A percentile compares a stretch with the other conserved stretches of the same genome.
Evolutionary conservation across 257 asterid species (phyloP).

Genomic region (Sherardia arvensis): DNA sequence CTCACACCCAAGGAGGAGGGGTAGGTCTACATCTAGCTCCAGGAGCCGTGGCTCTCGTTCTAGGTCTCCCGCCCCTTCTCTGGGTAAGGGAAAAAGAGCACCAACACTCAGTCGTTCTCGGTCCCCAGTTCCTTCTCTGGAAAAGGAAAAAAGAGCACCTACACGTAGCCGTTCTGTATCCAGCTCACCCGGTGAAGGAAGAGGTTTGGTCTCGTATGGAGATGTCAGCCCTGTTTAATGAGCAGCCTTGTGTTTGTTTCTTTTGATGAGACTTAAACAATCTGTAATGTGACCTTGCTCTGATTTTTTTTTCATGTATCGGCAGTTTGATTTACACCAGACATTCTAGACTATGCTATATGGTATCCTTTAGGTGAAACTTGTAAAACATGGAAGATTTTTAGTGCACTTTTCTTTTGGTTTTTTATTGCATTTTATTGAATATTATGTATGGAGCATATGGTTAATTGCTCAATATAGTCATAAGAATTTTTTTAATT

Average conservation of each 20-base stretch:
- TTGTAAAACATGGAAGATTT: background rate
- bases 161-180: slow-evolving; percentile 38
- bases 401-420: background rate
- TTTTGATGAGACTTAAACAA: background rate
- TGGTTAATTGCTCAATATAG: too few relatives aligned
- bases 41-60: slow-evolving; percentile 44
- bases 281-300: background rate
- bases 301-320: background rate
- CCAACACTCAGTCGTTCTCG: slow-evolving; percentile 28
- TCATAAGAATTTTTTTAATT: too few relatives aligned
- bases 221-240: slow-evolving; percentile 61
- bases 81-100: slow-evolving; percentile 33
- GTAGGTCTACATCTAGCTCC: slow-evolving; percentile 43
- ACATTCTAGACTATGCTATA: too few relatives aligned
- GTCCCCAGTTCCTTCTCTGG: slow-evolving; percentile 27
- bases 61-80: slow-evolving; percentile 31
- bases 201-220: slow-evolving; percentile 73
- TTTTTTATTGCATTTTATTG: too few relatives aligned
- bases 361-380: too few relatives aligned
- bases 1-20: slow-evolving; percentile 19
- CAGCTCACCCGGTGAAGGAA: slow-evolving; percentile 46
- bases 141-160: slow-evolving; percentile 31
- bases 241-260: slow-evolving; percentile 19
- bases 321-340: background rate
- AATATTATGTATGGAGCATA: too few relatives aligned